A percentile compares a stretch with the other conserved stretches of the same genome.
phyloP scores from a whole-genome alignment of 108 stramenopile genomes.

The Skeletonema potamos region DNA sequence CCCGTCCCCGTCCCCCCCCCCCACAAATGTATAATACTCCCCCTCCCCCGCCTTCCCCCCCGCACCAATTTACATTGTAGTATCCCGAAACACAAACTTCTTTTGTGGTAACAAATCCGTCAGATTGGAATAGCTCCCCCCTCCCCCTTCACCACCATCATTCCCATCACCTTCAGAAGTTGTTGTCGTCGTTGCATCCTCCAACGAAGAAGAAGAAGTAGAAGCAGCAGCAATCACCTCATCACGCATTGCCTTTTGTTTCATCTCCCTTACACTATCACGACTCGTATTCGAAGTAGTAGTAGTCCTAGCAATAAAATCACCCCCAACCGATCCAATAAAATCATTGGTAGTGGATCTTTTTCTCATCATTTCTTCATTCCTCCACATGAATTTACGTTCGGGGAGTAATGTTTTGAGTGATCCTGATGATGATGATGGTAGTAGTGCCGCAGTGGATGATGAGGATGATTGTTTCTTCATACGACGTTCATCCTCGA shows the following conservation, averaged over 20 bases:
- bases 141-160: background rate
- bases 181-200: too few relatives aligned
- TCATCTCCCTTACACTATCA: background rate
- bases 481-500: conserved; percentile 29
- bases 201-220: too few relatives aligned
- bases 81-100: conserved; percentile 3
- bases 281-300: background rate
- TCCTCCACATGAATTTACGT: conserved; percentile 4
- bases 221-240: conserved; percentile 1
- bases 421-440: background rate
- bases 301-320: background rate
- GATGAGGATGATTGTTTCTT: background rate
- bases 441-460: background rate
- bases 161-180: background rate
- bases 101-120: background rate
- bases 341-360: background rate
- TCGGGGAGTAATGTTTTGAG: background rate
- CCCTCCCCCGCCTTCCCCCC: too few relatives aligned
- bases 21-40: too few relatives aligned
- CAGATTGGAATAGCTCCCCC: conserved; percentile 1
- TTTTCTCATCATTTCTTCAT: background rate
- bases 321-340: background rate
- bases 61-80: background rate
- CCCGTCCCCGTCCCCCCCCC: background rate
- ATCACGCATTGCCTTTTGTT: background rate